Evolutionary conservation across 2,329 filamentous ascomycete genomes (phyloP), one percentile per base, ranked within the genome.

Genomic region (Fusarium sp.): DNA sequence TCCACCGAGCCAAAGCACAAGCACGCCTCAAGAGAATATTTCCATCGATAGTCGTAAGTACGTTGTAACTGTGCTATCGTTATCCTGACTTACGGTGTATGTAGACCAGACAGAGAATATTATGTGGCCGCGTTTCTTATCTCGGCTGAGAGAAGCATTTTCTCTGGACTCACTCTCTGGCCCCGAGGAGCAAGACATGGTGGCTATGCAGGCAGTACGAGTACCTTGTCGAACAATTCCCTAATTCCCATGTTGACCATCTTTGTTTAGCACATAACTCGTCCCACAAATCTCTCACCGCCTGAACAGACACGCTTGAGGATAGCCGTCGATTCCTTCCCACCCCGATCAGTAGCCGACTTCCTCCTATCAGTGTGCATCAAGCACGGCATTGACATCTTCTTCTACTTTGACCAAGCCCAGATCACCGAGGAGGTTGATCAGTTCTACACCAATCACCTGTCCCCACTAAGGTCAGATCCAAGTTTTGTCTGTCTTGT

Each of bases 371-470:
- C 75, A 2, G 75, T 78, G 12, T 78, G 74, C 59, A 76, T 77
- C 4, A 68, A 71, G 9, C 73, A 77, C 43, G 73, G 68, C 11
- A 73, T 66, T 1, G 76, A 78, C 46, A 56, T 56, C 3, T 78
- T 78, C 67, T 77, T 77, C 65, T 78, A 78, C 60, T 77, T 77
- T 39, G 73, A 78, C 27, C 76, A 78, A 54, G 60, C 67, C 1
- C 66, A 75, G 15, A 67, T 78, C 15, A 40, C 66, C 7, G 50
- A 58, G 1, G 75, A 78, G 39, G 62, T 78, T 6, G 69, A 73
- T 27, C 44, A 70, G 7, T 76, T 78, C 43, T 78, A 78, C 51
- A 68, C 41, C 3, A 57, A 77, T 7, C 36, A 62, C 0, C n/a
- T 41, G 0, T 75, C 72, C 3, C 52, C 50, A 11, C 18, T 78